Base-by-base conservation (phyloP, 2,329 filamentous ascomycete species). In the Ceratocystiopsis brevicomis region DNA sequence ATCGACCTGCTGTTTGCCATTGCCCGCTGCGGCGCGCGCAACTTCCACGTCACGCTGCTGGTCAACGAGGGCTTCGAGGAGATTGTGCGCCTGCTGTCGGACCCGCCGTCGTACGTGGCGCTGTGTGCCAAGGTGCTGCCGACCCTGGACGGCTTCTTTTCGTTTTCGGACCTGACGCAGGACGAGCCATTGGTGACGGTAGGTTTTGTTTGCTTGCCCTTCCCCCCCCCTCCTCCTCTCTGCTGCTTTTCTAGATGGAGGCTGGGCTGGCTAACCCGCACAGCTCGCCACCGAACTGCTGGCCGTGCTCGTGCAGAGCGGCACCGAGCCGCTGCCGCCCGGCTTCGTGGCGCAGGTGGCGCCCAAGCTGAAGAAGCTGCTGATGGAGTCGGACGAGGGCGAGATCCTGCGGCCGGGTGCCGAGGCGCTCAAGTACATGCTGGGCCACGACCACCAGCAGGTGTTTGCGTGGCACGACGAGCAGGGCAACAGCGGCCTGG, bases 21-120 rank as follows among this genome's bases (percentile, higher is more conserved):
- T 47, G 88, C 86, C 18, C 90, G 85, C 57, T 78, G 87, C 55
- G 86, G 86, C 25, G 83, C 88, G 0, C 76, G 73, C 47, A 96
- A 93, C 61, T 93, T 92, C 64, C 87, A 95, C 58, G 73, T 95
- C 39, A 85, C 80, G 0, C 79, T 87, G 64, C 67, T 95, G 42
- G 81, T 96, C 19, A 81, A 76, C 34, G 90, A 98, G 60, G 78
- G 84, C 0, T 93, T 98, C 54, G 88, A 96, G 58, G 84, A 90
- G 38, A 78, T 95, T 45, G 81, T 87, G 6, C 66, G 71, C 41
- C 69, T 67, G 1, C 71, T 93, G 41, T 65, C 80, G 2, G 74
- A 77, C 18, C 63, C 69, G 8, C 73, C 81, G 10, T 71, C 76
- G 1, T 98, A 88, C 57, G 69, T 78, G 40, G 73, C 74, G 12